Percentiles rank a stretch among this genome's conserved stretches.
phyloP scores from a whole-genome alignment of 805 yeast genomes.

The Teunomyces tritomae region DNA sequence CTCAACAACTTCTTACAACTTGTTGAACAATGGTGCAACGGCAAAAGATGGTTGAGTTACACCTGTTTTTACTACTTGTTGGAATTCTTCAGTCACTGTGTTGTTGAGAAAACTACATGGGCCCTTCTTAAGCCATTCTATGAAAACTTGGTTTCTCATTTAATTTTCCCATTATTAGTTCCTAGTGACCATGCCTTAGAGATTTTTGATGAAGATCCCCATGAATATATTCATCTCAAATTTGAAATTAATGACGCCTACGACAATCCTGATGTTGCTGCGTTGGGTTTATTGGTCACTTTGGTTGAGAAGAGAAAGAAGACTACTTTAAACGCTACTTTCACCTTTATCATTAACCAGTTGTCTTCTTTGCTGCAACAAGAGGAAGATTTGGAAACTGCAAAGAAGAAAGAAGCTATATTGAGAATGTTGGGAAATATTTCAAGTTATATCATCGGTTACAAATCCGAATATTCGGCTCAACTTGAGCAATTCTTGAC shows the following conservation, averaged over 20 bases:
- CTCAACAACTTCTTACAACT: slow-evolving; percentile 60
- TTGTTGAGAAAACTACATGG: slow-evolving; percentile 60
- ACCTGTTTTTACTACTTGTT: slow-evolving; percentile 61
- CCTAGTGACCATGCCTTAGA: slow-evolving; percentile 68
- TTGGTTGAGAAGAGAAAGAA: slow-evolving; percentile 67
- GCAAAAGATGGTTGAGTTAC: slow-evolving; percentile 65
- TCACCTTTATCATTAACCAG: slow-evolving; percentile 56
- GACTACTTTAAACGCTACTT: slow-evolving; percentile 56
- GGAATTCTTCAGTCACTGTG: slow-evolving; percentile 54
- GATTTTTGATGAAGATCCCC: slow-evolving; percentile 81
- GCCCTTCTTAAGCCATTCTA: slow-evolving; percentile 60
- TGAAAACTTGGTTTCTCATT: slow-evolving; percentile 61
- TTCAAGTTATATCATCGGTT: slow-evolving; percentile 52
- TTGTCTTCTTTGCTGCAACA: slow-evolving; percentile 33
- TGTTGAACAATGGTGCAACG: slow-evolving; percentile 70
- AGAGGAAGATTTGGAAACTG: slow-evolving; percentile 44
- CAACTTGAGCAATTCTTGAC: slow-evolving; percentile 71
- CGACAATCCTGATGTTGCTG: slow-evolving; percentile 74
- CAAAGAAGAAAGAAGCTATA: slow-evolving; percentile 72
- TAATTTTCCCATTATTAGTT: slow-evolving; percentile 73
- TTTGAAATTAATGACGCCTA: slow-evolving; percentile 55
- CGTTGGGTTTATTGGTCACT: slow-evolving; percentile 67
- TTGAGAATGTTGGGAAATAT: slow-evolving; percentile 76
- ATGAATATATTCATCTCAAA: slow-evolving; percentile 75
- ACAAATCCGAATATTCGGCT: slow-evolving; percentile 53